Evolutionary conservation across 1,284 basidiomycete genomes (phyloP).

Genomic region (Stereum hirsutum): DNA sequence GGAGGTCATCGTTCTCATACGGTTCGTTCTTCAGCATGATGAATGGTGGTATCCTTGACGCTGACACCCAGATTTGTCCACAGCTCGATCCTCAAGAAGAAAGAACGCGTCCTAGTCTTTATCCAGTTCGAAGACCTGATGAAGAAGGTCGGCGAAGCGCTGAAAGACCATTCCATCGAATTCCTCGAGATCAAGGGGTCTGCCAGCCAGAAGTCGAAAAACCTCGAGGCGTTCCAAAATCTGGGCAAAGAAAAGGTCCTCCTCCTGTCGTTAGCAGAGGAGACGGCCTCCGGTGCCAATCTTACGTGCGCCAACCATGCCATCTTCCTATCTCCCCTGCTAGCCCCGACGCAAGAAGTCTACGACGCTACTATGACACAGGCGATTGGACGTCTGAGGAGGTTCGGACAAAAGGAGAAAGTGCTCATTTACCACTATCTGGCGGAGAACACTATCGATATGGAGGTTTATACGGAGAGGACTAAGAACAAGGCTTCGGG

Average conservation of each 20-base stretch:
- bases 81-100: slow-evolving; percentile 37
- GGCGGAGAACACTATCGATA: slow-evolving; percentile 79
- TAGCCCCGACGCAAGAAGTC: slow-evolving; percentile 69
- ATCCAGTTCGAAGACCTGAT: slow-evolving; percentile 92
- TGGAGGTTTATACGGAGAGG: slow-evolving; percentile 61
- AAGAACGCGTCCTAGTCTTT: slow-evolving; percentile 84
- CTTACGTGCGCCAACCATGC: slow-evolving; percentile 91
- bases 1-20: slow-evolving; percentile 75
- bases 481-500: slow-evolving; percentile 22
- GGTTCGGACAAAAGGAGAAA: slow-evolving; percentile 77
- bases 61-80: too few relatives aligned
- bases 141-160: slow-evolving; percentile 81
- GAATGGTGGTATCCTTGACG: too few relatives aligned
- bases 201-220: slow-evolving; percentile 70
- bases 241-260: slow-evolving; percentile 71
- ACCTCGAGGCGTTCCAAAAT: slow-evolving; percentile 79
- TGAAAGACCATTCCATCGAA: slow-evolving; percentile 61
- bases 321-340: slow-evolving; percentile 87
- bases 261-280: slow-evolving; percentile 87
- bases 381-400: slow-evolving; percentile 81
- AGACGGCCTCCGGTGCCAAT: slow-evolving; percentile 90
- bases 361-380: slow-evolving; percentile 87
- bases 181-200: slow-evolving; percentile 81
- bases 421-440: slow-evolving; percentile 80
- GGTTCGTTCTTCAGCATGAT: slow-evolving; percentile 32